These are phyloP conservation scores for Ophiocordyceps unilateralis DNA, from an alignment of 2,329 filamentous ascomycete genomes.

Conservation along the genomic window DNA sequence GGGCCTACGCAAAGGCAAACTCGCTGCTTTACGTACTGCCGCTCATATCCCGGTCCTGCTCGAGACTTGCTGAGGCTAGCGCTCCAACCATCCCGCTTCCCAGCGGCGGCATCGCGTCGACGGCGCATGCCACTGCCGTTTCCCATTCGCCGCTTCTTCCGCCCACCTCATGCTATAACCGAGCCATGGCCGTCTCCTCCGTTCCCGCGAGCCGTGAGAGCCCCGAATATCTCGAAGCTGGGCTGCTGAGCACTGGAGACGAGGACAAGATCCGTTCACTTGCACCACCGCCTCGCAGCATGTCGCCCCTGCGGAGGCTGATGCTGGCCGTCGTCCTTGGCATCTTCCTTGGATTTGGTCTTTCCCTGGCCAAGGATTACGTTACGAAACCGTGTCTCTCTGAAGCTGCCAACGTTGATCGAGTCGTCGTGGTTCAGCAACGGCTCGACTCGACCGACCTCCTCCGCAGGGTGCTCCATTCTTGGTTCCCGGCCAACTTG, in stretches of 20 bases:
- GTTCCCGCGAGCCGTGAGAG: background rate
- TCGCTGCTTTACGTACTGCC: too few species aligned
- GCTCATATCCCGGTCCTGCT: too few species aligned
- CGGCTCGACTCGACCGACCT: constrained; percentile 32
- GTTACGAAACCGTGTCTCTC: background rate
- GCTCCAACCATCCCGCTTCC: background rate
- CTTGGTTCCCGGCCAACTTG: constrained; percentile 23
- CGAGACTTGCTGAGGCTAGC: too few species aligned
- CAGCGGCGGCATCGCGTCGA: background rate
- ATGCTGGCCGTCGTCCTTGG: constrained; percentile 7
- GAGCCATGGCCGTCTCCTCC: background rate
- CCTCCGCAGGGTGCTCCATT: constrained; percentile 42
- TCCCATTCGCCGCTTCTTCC: background rate
- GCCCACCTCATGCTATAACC: background rate
- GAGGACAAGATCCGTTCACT: constrained; percentile 7
- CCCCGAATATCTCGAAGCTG: constrained; percentile 7
- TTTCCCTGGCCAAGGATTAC: constrained; percentile 4
- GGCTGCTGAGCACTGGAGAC: constrained; percentile 7
- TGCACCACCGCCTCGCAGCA: constrained; percentile 1
- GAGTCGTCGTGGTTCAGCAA: background rate
- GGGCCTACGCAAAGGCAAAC: too few species aligned
- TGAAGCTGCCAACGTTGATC: background rate
- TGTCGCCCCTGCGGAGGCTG: constrained; percentile 5
- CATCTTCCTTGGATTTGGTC: constrained; percentile 10
- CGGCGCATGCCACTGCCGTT: background rate